Conservation (phyloP, 768 basidiomycete genomes). For the Boletus bicolor region DNA sequence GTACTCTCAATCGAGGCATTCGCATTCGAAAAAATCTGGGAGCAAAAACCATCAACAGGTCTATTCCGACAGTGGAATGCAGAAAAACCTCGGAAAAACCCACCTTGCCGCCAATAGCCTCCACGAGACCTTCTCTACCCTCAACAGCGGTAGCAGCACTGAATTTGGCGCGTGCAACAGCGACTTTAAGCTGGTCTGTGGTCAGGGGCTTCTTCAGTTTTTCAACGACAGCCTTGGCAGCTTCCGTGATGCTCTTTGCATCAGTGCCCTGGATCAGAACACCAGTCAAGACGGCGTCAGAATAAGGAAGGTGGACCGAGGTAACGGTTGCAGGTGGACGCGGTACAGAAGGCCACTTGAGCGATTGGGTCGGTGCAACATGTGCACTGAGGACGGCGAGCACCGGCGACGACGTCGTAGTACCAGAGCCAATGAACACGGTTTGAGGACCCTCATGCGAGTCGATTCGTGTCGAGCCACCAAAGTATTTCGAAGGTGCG, state of each 20-base stretch:
- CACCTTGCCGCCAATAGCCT: conserved; percentile 64
- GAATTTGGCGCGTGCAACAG: conserved; percentile 88
- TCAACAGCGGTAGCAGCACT: conserved; percentile 69
- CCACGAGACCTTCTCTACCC: conserved; percentile 61
- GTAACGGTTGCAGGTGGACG: conserved; percentile 64
- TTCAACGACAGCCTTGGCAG: conserved; percentile 63
- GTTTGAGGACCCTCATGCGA: conserved; percentile 64
- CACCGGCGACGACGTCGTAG: conserved; percentile 62
- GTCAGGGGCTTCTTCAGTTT: conserved; percentile 58
- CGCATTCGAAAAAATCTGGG: conserved; percentile 58
- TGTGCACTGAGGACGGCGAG: conserved; percentile 78
- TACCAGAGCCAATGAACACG: conserved; percentile 85
- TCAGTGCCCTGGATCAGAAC: conserved; percentile 72
- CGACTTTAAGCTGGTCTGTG: conserved; percentile 72
- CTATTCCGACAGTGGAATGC: conserved; percentile 1
- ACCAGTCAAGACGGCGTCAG: conserved; percentile 87
- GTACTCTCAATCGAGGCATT: conserved; percentile 56
- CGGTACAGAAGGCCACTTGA: conserved; percentile 80
- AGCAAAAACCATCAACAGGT: background rate
- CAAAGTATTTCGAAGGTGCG: conserved; percentile 55
- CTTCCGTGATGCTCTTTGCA: conserved; percentile 59
- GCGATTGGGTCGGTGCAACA: conserved; percentile 70
- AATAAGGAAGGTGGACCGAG: conserved; percentile 81
- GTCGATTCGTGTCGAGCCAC: conserved; percentile 82
- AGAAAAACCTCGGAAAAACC: conserved; percentile 16